phyloP scores from a whole-genome alignment of 2,329 filamentous ascomycete genomes.

The Epichloe scottii region DNA sequence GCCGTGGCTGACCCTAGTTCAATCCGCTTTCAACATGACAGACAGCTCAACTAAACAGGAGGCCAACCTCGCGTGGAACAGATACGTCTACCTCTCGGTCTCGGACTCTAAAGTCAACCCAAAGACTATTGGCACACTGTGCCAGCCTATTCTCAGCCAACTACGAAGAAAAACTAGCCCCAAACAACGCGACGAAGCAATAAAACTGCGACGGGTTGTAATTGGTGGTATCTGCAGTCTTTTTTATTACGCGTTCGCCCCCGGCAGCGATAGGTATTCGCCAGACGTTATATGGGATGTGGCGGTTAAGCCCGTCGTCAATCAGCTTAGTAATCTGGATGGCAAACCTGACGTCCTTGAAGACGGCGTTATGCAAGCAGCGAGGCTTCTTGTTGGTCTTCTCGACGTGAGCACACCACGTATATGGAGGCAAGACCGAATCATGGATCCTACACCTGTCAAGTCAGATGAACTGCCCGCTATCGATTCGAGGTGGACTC shows the following conservation, averaged over 20 bases:
- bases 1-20: conserved; percentile 66
- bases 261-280: conserved; percentile 50
- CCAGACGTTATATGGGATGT: conserved; percentile 69
- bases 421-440: conserved; percentile 64
- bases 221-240: conserved; percentile 67
- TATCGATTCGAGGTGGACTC: conserved; percentile 77
- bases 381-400: conserved; percentile 58
- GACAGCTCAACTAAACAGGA: conserved; percentile 60
- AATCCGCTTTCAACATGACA: conserved; percentile 71
- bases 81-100: conserved; percentile 63
- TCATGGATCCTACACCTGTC: conserved; percentile 45
- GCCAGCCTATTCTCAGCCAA: conserved; percentile 56
- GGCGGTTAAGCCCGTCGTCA: conserved; percentile 54
- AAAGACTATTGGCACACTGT: conserved; percentile 32
- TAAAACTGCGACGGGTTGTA: conserved; percentile 38
- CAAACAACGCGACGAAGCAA: conserved; percentile 40
- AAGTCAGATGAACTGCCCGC: conserved; percentile 66
- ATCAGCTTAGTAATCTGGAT: conserved; percentile 35
- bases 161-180: conserved; percentile 50
- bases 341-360: conserved; percentile 26
- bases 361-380: conserved; percentile 46
- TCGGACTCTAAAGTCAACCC: conserved; percentile 45
- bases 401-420: conserved; percentile 46
- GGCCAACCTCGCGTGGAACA: conserved; percentile 76
- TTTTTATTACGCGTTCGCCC: conserved; percentile 71